Conservation (phyloP, 805 yeast species). For the Suhomyces prunicola region DNA sequence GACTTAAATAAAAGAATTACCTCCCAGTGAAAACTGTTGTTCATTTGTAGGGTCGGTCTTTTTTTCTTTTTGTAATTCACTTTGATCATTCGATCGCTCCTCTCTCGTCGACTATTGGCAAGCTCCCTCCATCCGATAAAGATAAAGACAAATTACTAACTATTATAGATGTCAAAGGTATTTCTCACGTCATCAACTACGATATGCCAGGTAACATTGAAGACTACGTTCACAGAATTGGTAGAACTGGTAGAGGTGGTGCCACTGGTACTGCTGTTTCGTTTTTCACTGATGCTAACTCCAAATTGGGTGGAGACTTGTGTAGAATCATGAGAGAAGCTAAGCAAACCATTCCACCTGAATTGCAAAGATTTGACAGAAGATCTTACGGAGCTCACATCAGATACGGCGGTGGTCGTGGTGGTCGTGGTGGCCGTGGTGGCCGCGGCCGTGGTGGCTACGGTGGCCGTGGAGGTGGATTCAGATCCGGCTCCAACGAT, state of each 20-base stretch:
- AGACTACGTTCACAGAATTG: constrained; percentile 98
- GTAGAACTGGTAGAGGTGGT: constrained; percentile 99
- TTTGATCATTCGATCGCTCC: not conserved
- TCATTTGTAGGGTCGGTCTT: not conserved
- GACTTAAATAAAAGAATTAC: constrained; percentile 7
- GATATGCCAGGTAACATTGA: constrained; percentile 98
- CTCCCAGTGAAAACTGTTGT: constrained; percentile 1
- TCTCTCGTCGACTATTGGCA: not conserved
- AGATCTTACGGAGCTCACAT: constrained; percentile 63
- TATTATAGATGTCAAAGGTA: constrained; percentile 89
- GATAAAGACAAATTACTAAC: constrained; percentile 27
- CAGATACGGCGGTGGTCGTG: constrained; percentile 49
- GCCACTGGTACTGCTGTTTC: constrained; percentile 93
- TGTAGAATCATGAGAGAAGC: constrained; percentile 93
- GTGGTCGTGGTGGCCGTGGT: constrained; percentile 55
- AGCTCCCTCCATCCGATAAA: not conserved
- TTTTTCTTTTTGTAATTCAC: not conserved
- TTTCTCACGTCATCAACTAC: constrained; percentile 86
- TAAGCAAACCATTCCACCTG: constrained; percentile 83
- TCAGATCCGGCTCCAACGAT: constrained; percentile 44
- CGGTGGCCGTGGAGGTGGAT: constrained; percentile 45
- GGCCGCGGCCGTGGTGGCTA: constrained; percentile 50
- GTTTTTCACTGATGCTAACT: constrained; percentile 84
- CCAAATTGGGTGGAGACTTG: constrained; percentile 85
- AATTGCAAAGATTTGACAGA: constrained; percentile 62